Conservation (phyloP, 208 protist species). For the Acanthamoeba royreba region DNA sequence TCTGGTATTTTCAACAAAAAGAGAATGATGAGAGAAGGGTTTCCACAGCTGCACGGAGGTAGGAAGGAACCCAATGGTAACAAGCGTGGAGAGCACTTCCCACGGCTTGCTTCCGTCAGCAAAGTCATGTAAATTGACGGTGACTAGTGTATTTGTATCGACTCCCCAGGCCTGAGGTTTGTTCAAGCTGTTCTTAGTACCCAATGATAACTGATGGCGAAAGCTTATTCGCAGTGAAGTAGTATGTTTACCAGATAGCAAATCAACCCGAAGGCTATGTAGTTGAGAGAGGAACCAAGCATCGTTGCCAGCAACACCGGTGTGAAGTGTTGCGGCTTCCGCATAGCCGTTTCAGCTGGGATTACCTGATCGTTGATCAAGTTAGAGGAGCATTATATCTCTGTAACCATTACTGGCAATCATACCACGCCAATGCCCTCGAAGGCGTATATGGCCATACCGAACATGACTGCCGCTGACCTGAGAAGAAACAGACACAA, state of each 20-base stretch:
- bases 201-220: background rate
- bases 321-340: constrained; percentile 19
- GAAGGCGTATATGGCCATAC: constrained; percentile 52
- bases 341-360: constrained; percentile 32
- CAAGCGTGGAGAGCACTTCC: constrained; percentile 22
- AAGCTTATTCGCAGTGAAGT: too few species aligned
- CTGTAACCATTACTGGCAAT: too few species aligned
- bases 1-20: background rate
- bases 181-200: background rate
- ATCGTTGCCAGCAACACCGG: background rate
- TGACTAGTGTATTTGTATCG: constrained; percentile 33
- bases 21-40: background rate
- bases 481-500: background rate
- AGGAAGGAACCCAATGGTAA: background rate
- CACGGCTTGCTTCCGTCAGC: constrained; percentile 30
- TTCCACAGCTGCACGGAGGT: background rate
- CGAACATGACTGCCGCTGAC: constrained; percentile 12
- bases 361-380: background rate
- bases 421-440: constrained; percentile 48
- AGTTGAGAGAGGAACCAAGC: constrained; percentile 30
- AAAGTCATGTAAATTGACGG: constrained; percentile 52
- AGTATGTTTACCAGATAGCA: constrained; percentile 52
- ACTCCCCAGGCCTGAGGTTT: background rate
- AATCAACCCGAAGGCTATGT: constrained; percentile 19
- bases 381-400: too few species aligned